Conservation (phyloP, 2,329 filamentous ascomycete species). For the Juglanconis sp. region DNA sequence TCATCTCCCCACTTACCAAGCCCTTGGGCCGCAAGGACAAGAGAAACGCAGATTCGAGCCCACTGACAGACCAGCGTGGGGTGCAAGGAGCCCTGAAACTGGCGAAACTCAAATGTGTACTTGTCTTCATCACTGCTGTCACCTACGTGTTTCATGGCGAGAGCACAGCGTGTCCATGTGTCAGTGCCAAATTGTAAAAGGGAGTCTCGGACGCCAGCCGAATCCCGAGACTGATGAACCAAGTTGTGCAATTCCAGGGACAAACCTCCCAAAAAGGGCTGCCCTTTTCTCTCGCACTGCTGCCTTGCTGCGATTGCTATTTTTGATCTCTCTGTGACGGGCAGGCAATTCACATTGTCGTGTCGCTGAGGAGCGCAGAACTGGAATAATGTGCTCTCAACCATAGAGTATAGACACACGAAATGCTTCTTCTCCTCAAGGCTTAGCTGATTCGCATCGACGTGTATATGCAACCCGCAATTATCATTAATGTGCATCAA, state of each 20-base stretch:
- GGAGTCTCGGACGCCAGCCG: neutral
- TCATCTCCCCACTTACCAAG: neutral
- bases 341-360: neutral
- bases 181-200: neutral
- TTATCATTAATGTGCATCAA: neutral
- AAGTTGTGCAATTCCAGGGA: neutral
- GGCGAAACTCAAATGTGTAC: neutral
- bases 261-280: neutral
- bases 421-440: neutral
- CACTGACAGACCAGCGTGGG: neutral
- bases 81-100: neutral
- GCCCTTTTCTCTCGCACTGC: neutral
- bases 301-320: neutral
- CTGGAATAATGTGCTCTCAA: neutral
- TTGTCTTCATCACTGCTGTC: neutral
- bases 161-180: neutral
- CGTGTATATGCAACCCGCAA: neutral
- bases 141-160: neutral
- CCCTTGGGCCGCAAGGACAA: neutral
- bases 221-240: neutral
- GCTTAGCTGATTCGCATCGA: neutral
- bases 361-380: neutral
- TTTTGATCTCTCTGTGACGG: neutral
- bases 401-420: neutral
- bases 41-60: neutral